These are phyloP conservation scores for Aspergillus sp. DNA, from an alignment of 2,329 filamentous ascomycete genomes.

Conservation along the genomic window DNA sequence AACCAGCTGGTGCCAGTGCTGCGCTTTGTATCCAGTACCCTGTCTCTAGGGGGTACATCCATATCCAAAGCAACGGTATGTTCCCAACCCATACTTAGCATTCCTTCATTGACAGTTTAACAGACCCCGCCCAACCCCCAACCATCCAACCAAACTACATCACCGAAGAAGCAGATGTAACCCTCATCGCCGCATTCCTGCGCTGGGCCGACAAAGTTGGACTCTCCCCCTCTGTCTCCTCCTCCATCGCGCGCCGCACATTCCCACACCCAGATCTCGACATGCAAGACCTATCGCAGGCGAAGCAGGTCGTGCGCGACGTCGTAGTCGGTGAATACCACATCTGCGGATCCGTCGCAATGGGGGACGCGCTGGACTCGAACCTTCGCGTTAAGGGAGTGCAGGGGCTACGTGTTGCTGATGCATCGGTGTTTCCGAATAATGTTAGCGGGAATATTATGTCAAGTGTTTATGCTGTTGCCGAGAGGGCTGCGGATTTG, in stretches of 20 bases:
- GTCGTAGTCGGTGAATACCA: constrained; percentile 13
- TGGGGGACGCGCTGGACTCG: constrained; percentile 32
- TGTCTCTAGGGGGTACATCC: constrained; percentile 22
- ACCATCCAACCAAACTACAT: constrained; percentile 21
- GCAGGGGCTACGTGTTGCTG: constrained; percentile 26
- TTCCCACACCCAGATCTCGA: constrained; percentile 15
- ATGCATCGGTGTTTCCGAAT: constrained; percentile 31
- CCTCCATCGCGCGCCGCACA: constrained; percentile 6
- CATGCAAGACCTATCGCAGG: constrained; percentile 15
- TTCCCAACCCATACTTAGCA: background rate
- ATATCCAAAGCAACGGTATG: constrained; percentile 12
- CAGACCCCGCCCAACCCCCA: constrained; percentile 18
- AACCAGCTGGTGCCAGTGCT: constrained; percentile 10
- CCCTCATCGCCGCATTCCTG: constrained; percentile 19
- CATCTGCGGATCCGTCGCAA: constrained; percentile 27
- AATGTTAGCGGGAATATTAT: constrained; percentile 32
- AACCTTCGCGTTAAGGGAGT: constrained; percentile 29
- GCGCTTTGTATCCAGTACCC: constrained; percentile 22
- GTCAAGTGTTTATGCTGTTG: constrained; percentile 33
- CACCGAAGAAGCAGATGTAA: constrained; percentile 17
- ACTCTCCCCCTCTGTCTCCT: constrained; percentile 1
- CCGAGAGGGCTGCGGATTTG: constrained; percentile 36
- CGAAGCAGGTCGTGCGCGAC: constrained; percentile 17
- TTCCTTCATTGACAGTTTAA: background rate
- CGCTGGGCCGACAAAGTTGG: constrained; percentile 19